These are phyloP conservation scores for Penicillium ochrochloron DNA, from an alignment of 495 filamentous ascomycete genomes.

Conservation along the genomic window DNA sequence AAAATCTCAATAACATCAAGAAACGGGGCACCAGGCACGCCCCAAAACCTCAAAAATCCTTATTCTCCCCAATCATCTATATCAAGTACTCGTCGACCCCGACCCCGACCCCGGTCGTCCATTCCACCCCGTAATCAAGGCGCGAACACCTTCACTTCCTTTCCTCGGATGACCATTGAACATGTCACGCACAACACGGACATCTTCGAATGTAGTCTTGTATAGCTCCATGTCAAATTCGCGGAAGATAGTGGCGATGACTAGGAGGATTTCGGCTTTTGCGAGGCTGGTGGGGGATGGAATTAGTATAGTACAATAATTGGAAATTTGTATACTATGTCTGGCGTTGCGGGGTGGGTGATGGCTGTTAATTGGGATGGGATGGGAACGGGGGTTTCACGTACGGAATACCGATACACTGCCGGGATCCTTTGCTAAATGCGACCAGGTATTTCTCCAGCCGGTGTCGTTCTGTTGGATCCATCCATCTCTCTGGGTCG, in stretches of 20 bases:
- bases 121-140: constrained; percentile 14
- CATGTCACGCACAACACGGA: constrained; percentile 28
- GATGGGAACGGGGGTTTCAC: neutral
- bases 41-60: neutral
- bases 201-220: constrained; percentile 43
- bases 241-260: constrained; percentile 31
- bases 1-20: neutral
- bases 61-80: neutral
- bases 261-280: constrained; percentile 39
- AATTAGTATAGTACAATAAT: constrained; percentile 13
- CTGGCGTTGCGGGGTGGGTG: too few relatives aligned
- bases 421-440: constrained; percentile 53
- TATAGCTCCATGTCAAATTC: constrained; percentile 42
- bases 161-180: constrained; percentile 23
- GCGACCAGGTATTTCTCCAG: constrained; percentile 52
- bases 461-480: constrained; percentile 31
- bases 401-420: constrained; percentile 56
- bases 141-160: constrained; percentile 19
- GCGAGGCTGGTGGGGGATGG: constrained; percentile 32
- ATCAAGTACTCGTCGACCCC: neutral
- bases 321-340: neutral
- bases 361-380: too few relatives aligned
- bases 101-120: neutral
- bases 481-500: constrained; percentile 50
- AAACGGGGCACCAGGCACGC: neutral